Percentiles rank a stretch among this genome's conserved stretches.
These are phyloP conservation scores for Lentinula aciculospora DNA, from an alignment of 768 basidiomycete genomes.

Conservation along the genomic window DNA sequence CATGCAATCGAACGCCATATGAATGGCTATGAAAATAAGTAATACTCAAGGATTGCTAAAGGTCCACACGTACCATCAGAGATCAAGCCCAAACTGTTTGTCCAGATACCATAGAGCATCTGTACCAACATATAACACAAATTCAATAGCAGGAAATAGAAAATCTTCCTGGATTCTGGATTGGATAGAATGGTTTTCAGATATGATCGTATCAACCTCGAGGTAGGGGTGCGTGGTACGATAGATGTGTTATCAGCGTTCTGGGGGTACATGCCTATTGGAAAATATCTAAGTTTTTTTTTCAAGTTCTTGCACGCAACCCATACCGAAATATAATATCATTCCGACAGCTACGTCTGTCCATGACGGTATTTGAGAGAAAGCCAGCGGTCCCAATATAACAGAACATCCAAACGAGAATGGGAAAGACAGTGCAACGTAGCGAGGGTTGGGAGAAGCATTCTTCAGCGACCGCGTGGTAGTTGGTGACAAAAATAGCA, in stretches of 20 bases:
- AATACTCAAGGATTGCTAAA: background rate
- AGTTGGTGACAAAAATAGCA: slow-evolving; percentile 56
- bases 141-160: slow-evolving; percentile 94
- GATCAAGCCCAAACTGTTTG: slow-evolving; percentile 93
- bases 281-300: background rate
- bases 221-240: slow-evolving; percentile 45
- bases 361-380: slow-evolving; percentile 54
- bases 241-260: slow-evolving; percentile 35
- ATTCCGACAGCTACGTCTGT: slow-evolving; percentile 53
- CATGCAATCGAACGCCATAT: slow-evolving; percentile 99
- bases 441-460: slow-evolving; percentile 45
- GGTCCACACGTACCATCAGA: slow-evolving; percentile 74
- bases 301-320: background rate
- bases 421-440: slow-evolving; percentile 56
- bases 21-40: slow-evolving; percentile 65
- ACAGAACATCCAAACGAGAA: slow-evolving; percentile 40
- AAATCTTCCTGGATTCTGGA: slow-evolving; percentile 90
- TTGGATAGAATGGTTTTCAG: slow-evolving; percentile 89
- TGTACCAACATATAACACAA: slow-evolving; percentile 95
- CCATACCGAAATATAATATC: slow-evolving; percentile 62
- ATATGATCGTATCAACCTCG: slow-evolving; percentile 58
- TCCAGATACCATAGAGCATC: slow-evolving; percentile 96
- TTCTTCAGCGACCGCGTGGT: slow-evolving; percentile 41
- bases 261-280: slow-evolving; percentile 47
- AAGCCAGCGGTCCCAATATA: slow-evolving; percentile 55